Evolutionary conservation across 441 rosid genomes (phyloP).

Genomic region (Corymbia calophylla): DNA sequence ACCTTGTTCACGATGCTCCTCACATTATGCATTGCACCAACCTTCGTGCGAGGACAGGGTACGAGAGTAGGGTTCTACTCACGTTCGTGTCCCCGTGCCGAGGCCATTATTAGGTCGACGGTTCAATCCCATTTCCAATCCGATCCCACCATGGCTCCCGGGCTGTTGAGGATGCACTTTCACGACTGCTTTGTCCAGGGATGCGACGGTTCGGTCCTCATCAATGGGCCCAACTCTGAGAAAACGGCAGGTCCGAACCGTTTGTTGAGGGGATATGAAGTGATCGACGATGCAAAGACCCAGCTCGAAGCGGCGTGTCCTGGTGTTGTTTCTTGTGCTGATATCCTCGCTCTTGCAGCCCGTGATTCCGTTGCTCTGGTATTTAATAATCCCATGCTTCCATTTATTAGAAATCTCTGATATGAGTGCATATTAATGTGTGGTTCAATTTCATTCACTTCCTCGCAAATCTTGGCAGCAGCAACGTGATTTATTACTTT

Average conservation of each 20-base stretch:
- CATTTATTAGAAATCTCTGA: not conserved
- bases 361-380: constrained; percentile 65
- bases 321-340: constrained; percentile 74
- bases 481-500: not conserved
- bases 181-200: constrained; percentile 78
- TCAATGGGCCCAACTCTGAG: constrained; percentile 43
- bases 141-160: constrained; percentile 32
- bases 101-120: constrained; percentile 30
- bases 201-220: constrained; percentile 65
- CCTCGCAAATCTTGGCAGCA: not conserved
- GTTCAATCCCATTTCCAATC: constrained; percentile 20
- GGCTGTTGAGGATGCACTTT: constrained; percentile 42
- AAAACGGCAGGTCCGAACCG: constrained; percentile 38
- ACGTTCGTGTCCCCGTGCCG: constrained; percentile 26
- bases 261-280: constrained; percentile 47
- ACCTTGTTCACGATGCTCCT: not conserved
- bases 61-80: constrained; percentile 54
- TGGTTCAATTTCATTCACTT: not conserved
- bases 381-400: not conserved
- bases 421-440: not conserved
- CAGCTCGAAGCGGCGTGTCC: constrained; percentile 56
- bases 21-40: not conserved
- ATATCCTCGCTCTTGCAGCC: constrained; percentile 65
- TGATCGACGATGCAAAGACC: constrained; percentile 70
- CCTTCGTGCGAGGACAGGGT: constrained; percentile 28